Evolutionary conservation across 306 rosid species (phyloP).

Genomic region (Begonia loranthoides): DNA sequence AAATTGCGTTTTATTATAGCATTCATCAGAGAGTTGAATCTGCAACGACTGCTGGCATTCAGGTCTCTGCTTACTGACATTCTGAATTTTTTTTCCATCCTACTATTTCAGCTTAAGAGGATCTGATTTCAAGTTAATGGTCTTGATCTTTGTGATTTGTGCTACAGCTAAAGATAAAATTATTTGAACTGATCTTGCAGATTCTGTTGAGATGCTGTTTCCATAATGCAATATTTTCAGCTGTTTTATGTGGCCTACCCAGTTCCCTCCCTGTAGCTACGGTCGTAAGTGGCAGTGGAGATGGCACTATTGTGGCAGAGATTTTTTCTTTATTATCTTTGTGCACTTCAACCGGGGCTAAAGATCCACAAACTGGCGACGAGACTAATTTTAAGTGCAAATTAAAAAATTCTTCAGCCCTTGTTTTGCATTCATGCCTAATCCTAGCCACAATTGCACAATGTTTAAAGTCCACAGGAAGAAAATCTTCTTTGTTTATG

Average conservation of each 20-base stretch:
- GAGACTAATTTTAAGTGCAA: constrained; percentile 41
- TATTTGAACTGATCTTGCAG: constrained; percentile 35
- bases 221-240: constrained; percentile 50
- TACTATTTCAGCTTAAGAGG: too few relatives aligned
- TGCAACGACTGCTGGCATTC: constrained; percentile 58
- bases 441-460: constrained; percentile 67
- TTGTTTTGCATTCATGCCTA: constrained; percentile 65
- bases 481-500: constrained; percentile 78
- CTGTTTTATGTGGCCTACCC: constrained; percentile 83
- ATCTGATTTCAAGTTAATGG: too few relatives aligned
- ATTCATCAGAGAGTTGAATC: constrained; percentile 78
- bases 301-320: constrained; percentile 78
- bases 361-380: constrained; percentile 48
- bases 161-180: constrained; percentile 5
- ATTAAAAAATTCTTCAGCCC: constrained; percentile 40
- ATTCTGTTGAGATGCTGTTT: constrained; percentile 72
- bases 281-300: constrained; percentile 92
- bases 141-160: too few relatives aligned
- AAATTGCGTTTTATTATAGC: constrained; percentile 72
- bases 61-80: constrained; percentile 29
- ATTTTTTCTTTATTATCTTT: constrained; percentile 54
- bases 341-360: constrained; percentile 43
- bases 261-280: constrained; percentile 79
- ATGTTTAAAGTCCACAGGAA: constrained; percentile 66
- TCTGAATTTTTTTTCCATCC: too few relatives aligned